Conservation (phyloP, 805 yeast genomes). For the Myxozyma vanderwaltii region DNA sequence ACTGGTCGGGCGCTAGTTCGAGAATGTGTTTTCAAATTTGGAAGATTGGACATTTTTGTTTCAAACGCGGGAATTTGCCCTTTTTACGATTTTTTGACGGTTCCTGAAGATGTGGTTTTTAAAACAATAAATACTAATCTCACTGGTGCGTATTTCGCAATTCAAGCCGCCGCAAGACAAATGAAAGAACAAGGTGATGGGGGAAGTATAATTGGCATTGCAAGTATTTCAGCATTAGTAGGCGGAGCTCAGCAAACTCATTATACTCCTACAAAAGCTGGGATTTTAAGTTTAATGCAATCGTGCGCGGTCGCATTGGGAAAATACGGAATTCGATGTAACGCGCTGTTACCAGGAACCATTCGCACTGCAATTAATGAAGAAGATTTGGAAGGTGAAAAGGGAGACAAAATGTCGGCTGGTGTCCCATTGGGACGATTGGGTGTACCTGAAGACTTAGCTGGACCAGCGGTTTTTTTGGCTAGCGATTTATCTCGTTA, state of each 20-base stretch:
- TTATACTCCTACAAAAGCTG: slow-evolving; percentile 54
- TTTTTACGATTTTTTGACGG: slow-evolving; percentile 49
- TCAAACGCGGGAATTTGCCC: slow-evolving; percentile 53
- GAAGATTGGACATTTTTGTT: slow-evolving; percentile 47
- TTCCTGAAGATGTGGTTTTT: slow-evolving; percentile 45
- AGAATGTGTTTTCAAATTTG: slow-evolving; percentile 46
- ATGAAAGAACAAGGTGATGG: slow-evolving; percentile 51
- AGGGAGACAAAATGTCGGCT: slow-evolving; percentile 46
- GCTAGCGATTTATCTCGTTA: slow-evolving; percentile 29
- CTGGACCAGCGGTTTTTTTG: slow-evolving; percentile 37
- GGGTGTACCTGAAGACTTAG: slow-evolving; percentile 36
- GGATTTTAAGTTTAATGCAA: slow-evolving; percentile 50
- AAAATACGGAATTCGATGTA: slow-evolving; percentile 49
- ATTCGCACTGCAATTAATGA: slow-evolving; percentile 49
- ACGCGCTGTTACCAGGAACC: slow-evolving; percentile 52
- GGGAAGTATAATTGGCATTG: slow-evolving; percentile 52
- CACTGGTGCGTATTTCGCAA: slow-evolving; percentile 50
- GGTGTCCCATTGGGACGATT: slow-evolving; percentile 41
- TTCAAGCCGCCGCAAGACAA: slow-evolving; percentile 52
- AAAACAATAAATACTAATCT: slow-evolving; percentile 47
- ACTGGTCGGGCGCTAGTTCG: slow-evolving; percentile 41
- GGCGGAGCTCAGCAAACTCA: slow-evolving; percentile 52
- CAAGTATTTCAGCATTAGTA: slow-evolving; percentile 49
- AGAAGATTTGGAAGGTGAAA: slow-evolving; percentile 47
- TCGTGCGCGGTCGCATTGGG: slow-evolving; percentile 51